These are phyloP conservation scores for Syzygium aqueum DNA, from an alignment of 345 rosid genomes.

Conservation along the genomic window DNA sequence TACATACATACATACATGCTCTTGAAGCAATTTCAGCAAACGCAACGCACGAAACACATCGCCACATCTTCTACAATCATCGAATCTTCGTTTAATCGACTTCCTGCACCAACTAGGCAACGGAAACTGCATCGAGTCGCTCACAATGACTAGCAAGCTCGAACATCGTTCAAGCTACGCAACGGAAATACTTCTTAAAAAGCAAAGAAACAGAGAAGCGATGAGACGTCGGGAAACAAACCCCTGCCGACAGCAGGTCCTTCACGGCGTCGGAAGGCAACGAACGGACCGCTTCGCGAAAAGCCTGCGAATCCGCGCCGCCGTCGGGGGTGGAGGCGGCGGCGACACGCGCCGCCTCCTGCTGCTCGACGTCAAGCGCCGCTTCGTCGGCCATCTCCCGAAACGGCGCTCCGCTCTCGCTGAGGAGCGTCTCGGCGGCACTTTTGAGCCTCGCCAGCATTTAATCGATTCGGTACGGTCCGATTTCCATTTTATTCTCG, in stretches of 20 bases:
- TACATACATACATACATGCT: neutral
- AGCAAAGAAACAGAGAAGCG: neutral
- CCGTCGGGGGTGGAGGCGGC: neutral
- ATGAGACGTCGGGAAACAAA: constrained; percentile 10
- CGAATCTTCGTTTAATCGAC: neutral
- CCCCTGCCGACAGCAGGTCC: constrained; percentile 53
- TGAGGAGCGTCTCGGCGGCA: neutral
- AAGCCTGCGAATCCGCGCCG: constrained; percentile 20
- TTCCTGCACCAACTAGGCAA: neutral
- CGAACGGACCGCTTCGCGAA: constrained; percentile 38
- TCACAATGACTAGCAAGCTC: neutral
- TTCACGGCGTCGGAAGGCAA: constrained; percentile 44
- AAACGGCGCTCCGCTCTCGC: neutral
- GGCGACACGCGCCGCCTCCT: neutral
- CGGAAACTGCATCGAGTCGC: neutral
- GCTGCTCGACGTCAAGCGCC: neutral
- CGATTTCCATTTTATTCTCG: neutral
- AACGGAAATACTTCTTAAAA: neutral
- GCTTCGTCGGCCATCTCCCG: neutral
- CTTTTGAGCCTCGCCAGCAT: neutral
- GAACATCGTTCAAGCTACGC: neutral
- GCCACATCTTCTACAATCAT: neutral
- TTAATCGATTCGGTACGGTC: neutral
- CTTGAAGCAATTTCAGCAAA: neutral
- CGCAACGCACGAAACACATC: neutral